phyloP scores from a whole-genome alignment of 352 stramenopile genomes.

The Plasmopara halstedii region DNA sequence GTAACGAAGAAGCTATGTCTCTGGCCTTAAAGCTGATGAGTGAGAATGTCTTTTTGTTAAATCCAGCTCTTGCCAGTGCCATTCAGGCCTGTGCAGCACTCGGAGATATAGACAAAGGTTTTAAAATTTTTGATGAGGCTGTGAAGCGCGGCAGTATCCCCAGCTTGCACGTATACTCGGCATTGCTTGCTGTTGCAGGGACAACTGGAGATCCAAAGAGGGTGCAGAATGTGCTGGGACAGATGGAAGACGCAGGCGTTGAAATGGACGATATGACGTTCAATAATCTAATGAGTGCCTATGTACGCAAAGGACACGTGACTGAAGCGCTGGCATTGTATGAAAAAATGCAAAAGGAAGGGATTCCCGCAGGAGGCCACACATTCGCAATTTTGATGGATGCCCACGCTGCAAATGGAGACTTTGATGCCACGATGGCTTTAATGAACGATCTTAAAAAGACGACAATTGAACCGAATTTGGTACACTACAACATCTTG shows the following conservation, averaged over 20 bases:
- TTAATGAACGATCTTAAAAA: constrained; percentile 54
- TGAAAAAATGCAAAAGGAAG: constrained; percentile 43
- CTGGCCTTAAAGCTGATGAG: constrained; percentile 44
- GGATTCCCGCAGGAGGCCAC: constrained; percentile 39
- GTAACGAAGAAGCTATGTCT: constrained; percentile 37
- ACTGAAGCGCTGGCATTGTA: constrained; percentile 50
- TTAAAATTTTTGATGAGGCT: constrained; percentile 50
- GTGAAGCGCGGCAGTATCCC: constrained; percentile 54
- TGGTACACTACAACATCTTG: constrained; percentile 79
- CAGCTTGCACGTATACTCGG: constrained; percentile 53
- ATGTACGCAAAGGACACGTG: constrained; percentile 44
- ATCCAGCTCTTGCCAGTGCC: constrained; percentile 45
- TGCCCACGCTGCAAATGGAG: constrained; percentile 40
- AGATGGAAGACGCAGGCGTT: constrained; percentile 47
- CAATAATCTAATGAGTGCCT: constrained; percentile 64
- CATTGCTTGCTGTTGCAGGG: constrained; percentile 47
- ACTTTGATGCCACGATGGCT: constrained; percentile 43
- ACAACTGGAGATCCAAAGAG: constrained; percentile 36
- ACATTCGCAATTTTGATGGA: constrained; percentile 80
- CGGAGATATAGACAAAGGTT: constrained; percentile 39
- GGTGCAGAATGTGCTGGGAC: constrained; percentile 36
- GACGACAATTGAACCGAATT: constrained; percentile 22
- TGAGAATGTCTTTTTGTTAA: constrained; percentile 62
- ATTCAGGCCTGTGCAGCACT: constrained; percentile 53
- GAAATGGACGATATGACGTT: constrained; percentile 69